Conservation (phyloP, 495 filamentous ascomycete species). For the Oidiodendron maius region DNA sequence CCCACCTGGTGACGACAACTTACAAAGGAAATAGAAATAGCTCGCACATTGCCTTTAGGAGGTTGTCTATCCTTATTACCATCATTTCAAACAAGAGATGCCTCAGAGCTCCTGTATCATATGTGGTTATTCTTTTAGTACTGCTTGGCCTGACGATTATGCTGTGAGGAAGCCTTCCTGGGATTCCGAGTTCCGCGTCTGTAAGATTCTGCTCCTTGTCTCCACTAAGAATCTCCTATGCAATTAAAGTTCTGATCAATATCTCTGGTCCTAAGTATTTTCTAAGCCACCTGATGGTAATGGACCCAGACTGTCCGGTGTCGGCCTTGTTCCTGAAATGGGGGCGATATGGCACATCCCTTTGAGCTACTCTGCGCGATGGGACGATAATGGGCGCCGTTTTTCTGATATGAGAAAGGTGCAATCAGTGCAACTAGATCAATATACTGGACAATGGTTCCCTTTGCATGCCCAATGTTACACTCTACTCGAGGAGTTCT, state of each 20-base stretch:
- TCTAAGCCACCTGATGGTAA: background rate
- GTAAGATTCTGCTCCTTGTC: background rate
- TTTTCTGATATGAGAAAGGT: too few species aligned
- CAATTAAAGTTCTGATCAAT: background rate
- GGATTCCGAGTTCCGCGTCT: background rate
- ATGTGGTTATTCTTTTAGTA: background rate
- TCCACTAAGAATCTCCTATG: background rate
- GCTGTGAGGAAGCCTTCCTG: background rate
- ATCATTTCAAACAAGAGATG: too few species aligned
- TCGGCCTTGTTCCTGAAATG: background rate
- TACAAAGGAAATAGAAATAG: too few species aligned
- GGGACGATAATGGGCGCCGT: background rate
- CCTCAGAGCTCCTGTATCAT: background rate
- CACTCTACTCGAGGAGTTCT: background rate
- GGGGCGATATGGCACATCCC: background rate
- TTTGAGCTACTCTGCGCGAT: too few species aligned
- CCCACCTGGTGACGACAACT: too few species aligned
- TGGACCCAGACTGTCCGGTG: background rate
- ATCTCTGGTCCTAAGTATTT: background rate
- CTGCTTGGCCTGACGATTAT: background rate
- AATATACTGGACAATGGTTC: too few species aligned
- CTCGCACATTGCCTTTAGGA: too few species aligned
- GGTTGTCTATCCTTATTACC: too few species aligned
- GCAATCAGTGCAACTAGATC: too few species aligned
- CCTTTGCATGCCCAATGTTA: background rate